A percentile compares a stretch with the other conserved stretches of the same genome.
phyloP scores from a whole-genome alignment of 495 filamentous ascomycete species.

The Clavariopsis aquatica region DNA sequence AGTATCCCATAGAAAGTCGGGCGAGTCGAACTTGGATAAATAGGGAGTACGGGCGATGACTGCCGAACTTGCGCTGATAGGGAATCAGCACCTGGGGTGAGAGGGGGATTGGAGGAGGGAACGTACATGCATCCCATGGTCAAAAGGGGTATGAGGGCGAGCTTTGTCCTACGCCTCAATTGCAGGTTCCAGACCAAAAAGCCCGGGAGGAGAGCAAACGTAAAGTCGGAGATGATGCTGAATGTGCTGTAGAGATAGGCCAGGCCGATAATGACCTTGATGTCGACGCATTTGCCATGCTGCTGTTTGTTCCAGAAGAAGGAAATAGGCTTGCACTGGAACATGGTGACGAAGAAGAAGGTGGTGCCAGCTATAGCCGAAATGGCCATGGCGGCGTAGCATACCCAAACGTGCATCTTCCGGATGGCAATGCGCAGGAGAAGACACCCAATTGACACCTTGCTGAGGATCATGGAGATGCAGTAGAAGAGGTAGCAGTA shows the following conservation, averaged over 20 bases:
- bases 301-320: constrained; percentile 31
- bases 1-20: constrained; percentile 32
- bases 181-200: constrained; percentile 17
- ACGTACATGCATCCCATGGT: constrained; percentile 27
- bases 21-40: constrained; percentile 1
- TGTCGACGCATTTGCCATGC: constrained; percentile 11
- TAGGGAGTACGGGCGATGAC: constrained; percentile 23
- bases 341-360: constrained; percentile 31
- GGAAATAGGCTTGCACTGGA: constrained; percentile 31
- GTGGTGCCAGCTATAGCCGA: constrained; percentile 17
- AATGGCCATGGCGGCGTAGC: constrained; percentile 20
- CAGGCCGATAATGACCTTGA: constrained; percentile 21
- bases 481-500: constrained; percentile 33
- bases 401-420: constrained; percentile 14
- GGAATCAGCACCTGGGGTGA: neutral
- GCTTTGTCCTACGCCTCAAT: constrained; percentile 17
- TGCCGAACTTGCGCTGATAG: constrained; percentile 23
- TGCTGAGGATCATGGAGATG: constrained; percentile 16
- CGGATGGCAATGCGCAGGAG: constrained; percentile 30
- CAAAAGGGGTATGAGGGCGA: constrained; percentile 17
- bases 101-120: neutral
- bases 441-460: constrained; percentile 32
- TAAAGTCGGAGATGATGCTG: constrained; percentile 30
- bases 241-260: constrained; percentile 25
- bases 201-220: constrained; percentile 23